Evolutionary conservation across 352 stramenopile genomes (phyloP), one percentile per base, ranked within the genome.

Genomic region (Pythium brassicae): DNA sequence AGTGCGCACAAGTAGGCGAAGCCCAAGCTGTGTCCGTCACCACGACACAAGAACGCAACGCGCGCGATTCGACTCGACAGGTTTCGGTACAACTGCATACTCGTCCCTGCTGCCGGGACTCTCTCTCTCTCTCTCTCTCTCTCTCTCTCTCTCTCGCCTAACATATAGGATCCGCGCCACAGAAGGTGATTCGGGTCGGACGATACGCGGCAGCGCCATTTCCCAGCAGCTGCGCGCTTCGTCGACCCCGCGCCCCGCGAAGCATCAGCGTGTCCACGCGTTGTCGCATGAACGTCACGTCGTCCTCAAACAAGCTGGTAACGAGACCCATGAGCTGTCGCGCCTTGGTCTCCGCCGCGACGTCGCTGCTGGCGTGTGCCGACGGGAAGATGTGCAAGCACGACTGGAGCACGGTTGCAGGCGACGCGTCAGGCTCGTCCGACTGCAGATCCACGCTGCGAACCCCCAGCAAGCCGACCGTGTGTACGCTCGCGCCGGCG

Each of bases 381-480:
- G 1, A 7, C 22, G 47, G 35, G n/a, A 40, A 54, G n/a, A 57
- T 42, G 1, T 51, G 42, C 48, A 55, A 50, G 17, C 48, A 56
- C 22, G 40, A 52, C 40, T 50, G 56, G 22, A 54, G 8, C 19
- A 49, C 54, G 3, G 54, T 37, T 8, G 34, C 15, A 0, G 37
- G 29, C 5, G 54, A 22, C 11, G 45, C 22, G 0, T n/a, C 17
- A 2, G 35, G 7, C 1, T 45, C 22, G 10, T 11, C 14, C 10
- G 46, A 15, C 19, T 4, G 20, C 15, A 29, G 26, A 7, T 45
- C 35, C 11, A 43, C 37, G 19, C 27, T 59, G 12, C 32, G 35
- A 11, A 42, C 27, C 22, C n/a, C 29, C 20, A 55, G 22, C 56
- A 67, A 75, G 0, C 69, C 71, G 12, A 62, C 70, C 53, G 74